phyloP scores from a whole-genome alignment of 768 basidiomycete genomes.

The Leccinum subtestaceum region DNA sequence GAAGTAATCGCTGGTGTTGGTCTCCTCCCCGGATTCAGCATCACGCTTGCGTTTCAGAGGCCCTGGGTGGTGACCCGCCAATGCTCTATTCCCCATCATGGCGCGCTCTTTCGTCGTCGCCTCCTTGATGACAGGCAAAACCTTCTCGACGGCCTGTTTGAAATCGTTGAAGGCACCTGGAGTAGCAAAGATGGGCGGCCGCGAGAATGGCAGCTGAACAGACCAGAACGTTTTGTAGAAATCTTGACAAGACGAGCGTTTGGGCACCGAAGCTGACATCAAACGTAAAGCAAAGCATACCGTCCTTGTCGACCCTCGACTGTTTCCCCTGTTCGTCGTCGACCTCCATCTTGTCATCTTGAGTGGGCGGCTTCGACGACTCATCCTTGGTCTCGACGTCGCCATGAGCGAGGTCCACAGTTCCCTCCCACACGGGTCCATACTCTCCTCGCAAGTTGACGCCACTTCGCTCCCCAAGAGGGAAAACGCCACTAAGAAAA shows the following conservation, averaged over 20 bases:
- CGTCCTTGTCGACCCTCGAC: constrained; percentile 55
- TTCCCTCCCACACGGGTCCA: constrained; percentile 74
- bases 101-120: constrained; percentile 86
- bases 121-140: constrained; percentile 77
- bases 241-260: constrained; percentile 39
- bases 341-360: constrained; percentile 59
- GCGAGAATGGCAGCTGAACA: constrained; percentile 80
- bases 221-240: constrained; percentile 92
- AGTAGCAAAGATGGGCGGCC: constrained; percentile 66
- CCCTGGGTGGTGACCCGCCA: constrained; percentile 31
- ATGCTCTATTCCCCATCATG: constrained; percentile 74
- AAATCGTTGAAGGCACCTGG: constrained; percentile 60
- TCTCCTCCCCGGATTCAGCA: constrained; percentile 50
- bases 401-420: constrained; percentile 39
- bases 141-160: constrained; percentile 65
- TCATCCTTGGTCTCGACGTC: constrained; percentile 34
- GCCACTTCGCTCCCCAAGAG: constrained; percentile 84
- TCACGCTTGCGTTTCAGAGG: constrained; percentile 68
- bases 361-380: constrained; percentile 30
- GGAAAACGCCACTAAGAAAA: constrained; percentile 83
- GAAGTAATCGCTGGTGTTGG: constrained; percentile 68
- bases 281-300: constrained; percentile 33
- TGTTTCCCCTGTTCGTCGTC: constrained; percentile 46
- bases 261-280: background rate
- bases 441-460: constrained; percentile 91